phyloP scores from a whole-genome alignment of 768 basidiomycete species.

The Auriscalpium vulgare region DNA sequence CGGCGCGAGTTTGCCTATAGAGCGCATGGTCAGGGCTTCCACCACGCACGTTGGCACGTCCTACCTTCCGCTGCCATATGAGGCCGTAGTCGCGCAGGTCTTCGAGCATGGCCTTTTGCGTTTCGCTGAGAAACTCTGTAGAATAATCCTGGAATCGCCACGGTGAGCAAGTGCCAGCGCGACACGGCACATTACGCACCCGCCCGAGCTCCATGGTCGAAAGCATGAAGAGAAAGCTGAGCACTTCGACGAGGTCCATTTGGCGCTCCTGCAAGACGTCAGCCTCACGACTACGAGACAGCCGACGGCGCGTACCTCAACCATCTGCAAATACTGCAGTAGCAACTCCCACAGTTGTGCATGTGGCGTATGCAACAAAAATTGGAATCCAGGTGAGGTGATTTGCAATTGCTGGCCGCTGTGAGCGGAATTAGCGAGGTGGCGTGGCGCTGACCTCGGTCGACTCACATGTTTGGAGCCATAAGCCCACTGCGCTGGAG shows the following conservation, averaged over 20 bases:
- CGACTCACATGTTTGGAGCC: conserved; percentile 56
- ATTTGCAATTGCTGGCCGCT: conserved; percentile 65
- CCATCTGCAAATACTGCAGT: conserved; percentile 81
- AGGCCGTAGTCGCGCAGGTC: conserved; percentile 94
- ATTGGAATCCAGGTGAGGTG: conserved; percentile 93
- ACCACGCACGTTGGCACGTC: not conserved
- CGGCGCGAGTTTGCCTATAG: conserved; percentile 59
- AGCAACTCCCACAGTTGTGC: conserved; percentile 93
- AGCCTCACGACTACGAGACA: not conserved
- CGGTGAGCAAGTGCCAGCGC: no score
- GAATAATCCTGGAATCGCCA: conserved; percentile 68
- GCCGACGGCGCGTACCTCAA: conserved; percentile 47
- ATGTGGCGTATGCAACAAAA: conserved; percentile 89
- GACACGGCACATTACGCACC: conserved; percentile 32
- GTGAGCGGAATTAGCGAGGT: conserved; percentile 8
- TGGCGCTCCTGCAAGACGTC: conserved; percentile 53
- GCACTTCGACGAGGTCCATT: conserved; percentile 89
- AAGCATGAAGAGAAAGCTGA: conserved; percentile 94
- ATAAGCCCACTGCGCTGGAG: conserved; percentile 83
- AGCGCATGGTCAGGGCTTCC: not conserved
- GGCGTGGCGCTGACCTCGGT: not conserved
- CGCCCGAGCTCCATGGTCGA: conserved; percentile 93
- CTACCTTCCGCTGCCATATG: conserved; percentile 76
- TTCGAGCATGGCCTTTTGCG: conserved; percentile 80
- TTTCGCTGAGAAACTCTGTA: conserved; percentile 67